These are phyloP conservation scores for Neofusicoccum kwambonambiense DNA, from an alignment of 2,329 filamentous ascomycete species.

Conservation along the genomic window DNA sequence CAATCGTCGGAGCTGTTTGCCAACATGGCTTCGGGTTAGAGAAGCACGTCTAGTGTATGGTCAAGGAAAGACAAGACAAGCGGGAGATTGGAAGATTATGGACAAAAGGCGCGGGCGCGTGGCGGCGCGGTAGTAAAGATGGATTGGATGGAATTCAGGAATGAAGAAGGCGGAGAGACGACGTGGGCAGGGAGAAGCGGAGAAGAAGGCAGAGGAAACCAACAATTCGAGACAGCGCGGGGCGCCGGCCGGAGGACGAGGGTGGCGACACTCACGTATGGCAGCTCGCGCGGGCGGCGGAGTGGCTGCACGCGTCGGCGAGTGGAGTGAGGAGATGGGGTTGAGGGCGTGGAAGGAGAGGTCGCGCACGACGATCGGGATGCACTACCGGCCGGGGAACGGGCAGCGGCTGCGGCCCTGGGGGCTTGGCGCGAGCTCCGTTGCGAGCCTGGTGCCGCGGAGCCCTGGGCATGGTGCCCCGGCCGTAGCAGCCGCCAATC, in stretches of 20 bases:
- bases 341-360: conserved; percentile 14
- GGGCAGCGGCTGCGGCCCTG: neutral
- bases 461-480: neutral
- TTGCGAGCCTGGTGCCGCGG: neutral
- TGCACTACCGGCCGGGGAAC: neutral
- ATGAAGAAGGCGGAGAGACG: conserved; percentile 17
- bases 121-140: conserved; percentile 13
- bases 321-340: conserved; percentile 12
- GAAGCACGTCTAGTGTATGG: conserved; percentile 29
- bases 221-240: conserved; percentile 18
- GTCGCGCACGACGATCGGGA: conserved; percentile 8
- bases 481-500: conserved; percentile 22
- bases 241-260: conserved; percentile 23
- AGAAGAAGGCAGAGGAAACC: conserved; percentile 19
- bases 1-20: conserved; percentile 41
- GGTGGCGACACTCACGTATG: conserved; percentile 20
- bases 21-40: conserved; percentile 42
- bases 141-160: conserved; percentile 25
- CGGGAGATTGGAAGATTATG: conserved; percentile 27
- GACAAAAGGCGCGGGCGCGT: conserved; percentile 20
- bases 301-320: conserved; percentile 5
- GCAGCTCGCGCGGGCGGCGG: conserved; percentile 4
- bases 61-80: conserved; percentile 30
- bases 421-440: neutral
- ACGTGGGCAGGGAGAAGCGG: conserved; percentile 17